Percentiles rank a stretch among this genome's conserved stretches.
phyloP scores from a whole-genome alignment of 2,329 filamentous ascomycete genomes.

The Pseudogymnoascus sp. region DNA sequence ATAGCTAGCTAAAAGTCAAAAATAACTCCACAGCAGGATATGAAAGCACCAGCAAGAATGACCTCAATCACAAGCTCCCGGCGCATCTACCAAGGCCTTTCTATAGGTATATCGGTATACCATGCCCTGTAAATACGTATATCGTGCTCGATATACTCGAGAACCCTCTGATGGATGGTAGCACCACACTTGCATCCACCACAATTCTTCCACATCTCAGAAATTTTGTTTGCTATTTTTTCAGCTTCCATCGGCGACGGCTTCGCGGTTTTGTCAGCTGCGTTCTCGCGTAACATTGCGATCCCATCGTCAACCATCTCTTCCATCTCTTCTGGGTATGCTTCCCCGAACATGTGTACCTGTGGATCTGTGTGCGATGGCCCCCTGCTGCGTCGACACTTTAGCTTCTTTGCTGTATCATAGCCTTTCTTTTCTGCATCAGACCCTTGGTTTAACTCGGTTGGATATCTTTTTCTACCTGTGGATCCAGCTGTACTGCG shows the following conservation, averaged over 20 bases:
- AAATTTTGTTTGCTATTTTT: fast-evolving
- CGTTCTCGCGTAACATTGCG: not conserved
- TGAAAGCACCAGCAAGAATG: not conserved
- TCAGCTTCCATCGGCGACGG: not conserved
- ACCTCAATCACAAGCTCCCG: not conserved
- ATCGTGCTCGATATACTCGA: not conserved
- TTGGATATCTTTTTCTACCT: not conserved
- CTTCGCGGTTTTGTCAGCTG: not conserved
- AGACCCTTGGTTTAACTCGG: not conserved
- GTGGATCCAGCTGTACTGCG: not conserved
- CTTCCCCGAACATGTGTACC: not conserved
- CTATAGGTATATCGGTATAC: not conserved
- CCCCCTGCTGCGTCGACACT: not conserved
- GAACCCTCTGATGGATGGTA: not conserved
- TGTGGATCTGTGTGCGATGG: not conserved
- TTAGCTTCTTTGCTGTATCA: not conserved
- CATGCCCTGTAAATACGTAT: not conserved
- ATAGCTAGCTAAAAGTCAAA: not conserved
- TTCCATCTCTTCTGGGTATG: not conserved
- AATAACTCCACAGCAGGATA: not conserved
- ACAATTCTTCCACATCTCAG: not conserved
- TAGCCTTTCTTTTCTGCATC: not conserved
- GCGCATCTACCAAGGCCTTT: not conserved
- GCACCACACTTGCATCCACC: not conserved
- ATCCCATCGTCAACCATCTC: not conserved